Evolutionary conservation across 768 basidiomycete species (phyloP).

Genomic region (Tricholoma bakamatsutake): DNA sequence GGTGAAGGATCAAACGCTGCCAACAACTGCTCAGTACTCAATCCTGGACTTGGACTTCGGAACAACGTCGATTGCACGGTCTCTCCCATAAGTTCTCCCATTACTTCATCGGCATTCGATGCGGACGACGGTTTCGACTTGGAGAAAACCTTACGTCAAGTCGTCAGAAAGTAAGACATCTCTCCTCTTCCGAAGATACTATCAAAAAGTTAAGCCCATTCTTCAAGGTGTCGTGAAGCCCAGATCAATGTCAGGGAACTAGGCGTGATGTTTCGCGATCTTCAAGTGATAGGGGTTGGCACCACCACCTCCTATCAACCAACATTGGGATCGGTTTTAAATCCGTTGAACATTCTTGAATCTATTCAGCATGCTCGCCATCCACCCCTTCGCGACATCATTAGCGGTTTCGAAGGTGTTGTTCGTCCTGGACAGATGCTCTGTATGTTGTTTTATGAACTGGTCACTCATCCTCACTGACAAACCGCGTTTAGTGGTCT

Average conservation of each 20-base stretch:
- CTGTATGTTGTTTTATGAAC: conserved; percentile 40
- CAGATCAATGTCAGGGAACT: conserved; percentile 28
- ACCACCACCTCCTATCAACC: conserved; percentile 37
- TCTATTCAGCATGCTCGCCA: conserved; percentile 42
- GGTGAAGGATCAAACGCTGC: background rate
- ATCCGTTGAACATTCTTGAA: conserved; percentile 33
- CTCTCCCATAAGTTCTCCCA: conserved; percentile 3
- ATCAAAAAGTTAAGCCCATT: background rate
- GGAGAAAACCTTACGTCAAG: conserved; percentile 22
- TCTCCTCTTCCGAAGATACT: background rate
- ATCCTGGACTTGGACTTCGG: background rate
- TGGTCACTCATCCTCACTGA: background rate
- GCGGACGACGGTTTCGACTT: conserved; percentile 24
- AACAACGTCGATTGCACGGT: background rate
- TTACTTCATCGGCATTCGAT: conserved; percentile 15
- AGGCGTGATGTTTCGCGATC: conserved; percentile 45
- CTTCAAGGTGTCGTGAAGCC: conserved; percentile 12
- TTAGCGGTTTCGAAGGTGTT: conserved; percentile 57
- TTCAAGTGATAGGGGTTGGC: conserved; percentile 46
- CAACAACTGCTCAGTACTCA: background rate
- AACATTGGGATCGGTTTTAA: conserved; percentile 49
- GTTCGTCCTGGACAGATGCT: conserved; percentile 72
- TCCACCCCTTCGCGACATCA: conserved; percentile 58
- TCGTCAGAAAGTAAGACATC: conserved; percentile 19
- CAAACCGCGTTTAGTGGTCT: conserved; percentile 49